Conservation (phyloP, 371 early-diverging fungal species). For the Coemansia sp. region DNA sequence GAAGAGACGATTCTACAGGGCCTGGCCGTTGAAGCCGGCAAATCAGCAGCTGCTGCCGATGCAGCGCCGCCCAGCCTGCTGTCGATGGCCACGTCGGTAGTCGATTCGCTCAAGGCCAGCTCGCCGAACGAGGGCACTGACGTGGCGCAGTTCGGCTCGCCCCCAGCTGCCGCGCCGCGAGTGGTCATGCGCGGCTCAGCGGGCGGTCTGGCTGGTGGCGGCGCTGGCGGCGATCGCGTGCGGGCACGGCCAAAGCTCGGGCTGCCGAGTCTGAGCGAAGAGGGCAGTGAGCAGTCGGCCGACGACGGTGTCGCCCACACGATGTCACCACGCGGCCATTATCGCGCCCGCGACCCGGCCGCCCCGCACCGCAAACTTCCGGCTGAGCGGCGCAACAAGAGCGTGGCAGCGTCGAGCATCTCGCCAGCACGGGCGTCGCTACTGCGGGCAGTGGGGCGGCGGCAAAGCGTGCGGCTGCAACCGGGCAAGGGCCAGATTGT, state of each 20-base stretch:
- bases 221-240: slow-evolving; percentile 14
- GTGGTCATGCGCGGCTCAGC: slow-evolving; percentile 26
- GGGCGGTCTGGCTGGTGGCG: slow-evolving; percentile 2
- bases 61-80: slow-evolving; percentile 3
- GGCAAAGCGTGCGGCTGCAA: slow-evolving; percentile 52
- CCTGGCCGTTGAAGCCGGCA: slow-evolving; percentile 16
- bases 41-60: background rate
- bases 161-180: background rate
- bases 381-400: slow-evolving; percentile 9
- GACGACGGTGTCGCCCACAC: slow-evolving; percentile 9
- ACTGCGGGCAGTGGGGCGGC: slow-evolving; percentile 49
- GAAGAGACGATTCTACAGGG: slow-evolving; percentile 47
- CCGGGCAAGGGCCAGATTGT: slow-evolving; percentile 51
- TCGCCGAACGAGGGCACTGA: slow-evolving; percentile 15
- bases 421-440: slow-evolving; percentile 53
- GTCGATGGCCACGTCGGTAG: slow-evolving; percentile 10
- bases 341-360: slow-evolving; percentile 52
- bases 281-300: slow-evolving; percentile 7
- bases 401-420: slow-evolving; percentile 13
- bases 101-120: background rate
- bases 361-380: slow-evolving; percentile 46
- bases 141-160: slow-evolving; percentile 18
- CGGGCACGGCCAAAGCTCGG: slow-evolving; percentile 7
- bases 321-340: slow-evolving; percentile 40
- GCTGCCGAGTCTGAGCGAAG: slow-evolving; percentile 12